phyloP scores from a whole-genome alignment of 208 protist species.

The Wallacemonas sp. region DNA sequence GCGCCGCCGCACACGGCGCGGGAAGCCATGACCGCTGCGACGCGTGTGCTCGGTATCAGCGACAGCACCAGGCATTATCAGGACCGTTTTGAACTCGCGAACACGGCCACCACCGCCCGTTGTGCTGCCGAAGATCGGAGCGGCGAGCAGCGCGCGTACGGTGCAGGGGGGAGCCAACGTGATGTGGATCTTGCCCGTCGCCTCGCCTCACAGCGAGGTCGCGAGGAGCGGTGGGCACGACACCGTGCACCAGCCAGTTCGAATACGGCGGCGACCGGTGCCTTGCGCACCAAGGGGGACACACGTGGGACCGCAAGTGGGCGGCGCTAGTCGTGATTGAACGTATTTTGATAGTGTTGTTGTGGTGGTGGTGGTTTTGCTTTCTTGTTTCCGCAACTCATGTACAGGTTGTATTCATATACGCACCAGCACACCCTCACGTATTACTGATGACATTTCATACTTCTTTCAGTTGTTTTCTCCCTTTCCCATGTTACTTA shows the following conservation, averaged over 20 bases:
- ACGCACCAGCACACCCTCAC: too few relatives aligned
- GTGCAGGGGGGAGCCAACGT: background rate
- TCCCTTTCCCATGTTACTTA: too few relatives aligned
- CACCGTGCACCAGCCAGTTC: background rate
- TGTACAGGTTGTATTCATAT: too few relatives aligned
- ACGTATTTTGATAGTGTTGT: too few relatives aligned
- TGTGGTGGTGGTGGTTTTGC: background rate
- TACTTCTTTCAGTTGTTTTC: too few relatives aligned
- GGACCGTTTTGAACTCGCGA: background rate
- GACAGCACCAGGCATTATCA: background rate
- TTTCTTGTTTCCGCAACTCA: background rate
- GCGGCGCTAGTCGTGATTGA: too few relatives aligned
- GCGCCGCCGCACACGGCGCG: too few relatives aligned
- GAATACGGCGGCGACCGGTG: background rate
- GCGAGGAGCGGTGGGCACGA: slow-evolving; percentile 3
- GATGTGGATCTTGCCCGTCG: slow-evolving; percentile 5
- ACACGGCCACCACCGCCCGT: background rate
- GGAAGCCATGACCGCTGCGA: background rate
- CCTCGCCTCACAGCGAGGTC: background rate
- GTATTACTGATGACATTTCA: too few relatives aligned
- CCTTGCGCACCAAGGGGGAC: too few relatives aligned
- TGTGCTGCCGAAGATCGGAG: background rate
- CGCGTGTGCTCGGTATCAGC: background rate
- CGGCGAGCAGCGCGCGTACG: background rate
- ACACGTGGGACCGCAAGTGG: too few relatives aligned